A percentile compares a stretch with the other conserved stretches of the same genome.
Conservation (phyloP, 805 yeast genomes). For the Starmerella kuoi region DNA sequence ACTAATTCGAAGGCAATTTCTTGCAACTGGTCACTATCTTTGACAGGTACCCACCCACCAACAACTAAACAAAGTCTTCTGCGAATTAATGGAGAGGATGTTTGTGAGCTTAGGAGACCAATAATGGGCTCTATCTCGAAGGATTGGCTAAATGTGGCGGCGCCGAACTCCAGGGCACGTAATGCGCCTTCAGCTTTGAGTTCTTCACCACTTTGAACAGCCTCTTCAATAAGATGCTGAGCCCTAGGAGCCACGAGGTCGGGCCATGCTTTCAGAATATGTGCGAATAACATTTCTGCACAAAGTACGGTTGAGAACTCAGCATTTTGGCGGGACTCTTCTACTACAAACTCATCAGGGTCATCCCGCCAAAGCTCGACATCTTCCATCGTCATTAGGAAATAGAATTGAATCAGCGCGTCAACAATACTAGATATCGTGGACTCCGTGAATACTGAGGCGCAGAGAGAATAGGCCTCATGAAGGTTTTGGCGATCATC, state of each 20-base stretch:
- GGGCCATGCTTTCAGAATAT: constrained; percentile 52
- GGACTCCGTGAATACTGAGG: constrained; percentile 33
- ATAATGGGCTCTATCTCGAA: constrained; percentile 47
- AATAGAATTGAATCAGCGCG: constrained; percentile 57
- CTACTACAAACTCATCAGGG: constrained; percentile 89
- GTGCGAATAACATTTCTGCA: constrained; percentile 74
- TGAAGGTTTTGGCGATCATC: constrained; percentile 54
- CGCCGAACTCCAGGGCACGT: constrained; percentile 70
- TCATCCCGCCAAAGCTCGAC: constrained; percentile 70
- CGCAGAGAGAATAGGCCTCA: constrained; percentile 42
- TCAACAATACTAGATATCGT: constrained; percentile 48
- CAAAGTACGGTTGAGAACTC: constrained; percentile 79
- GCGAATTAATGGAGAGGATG: constrained; percentile 62
- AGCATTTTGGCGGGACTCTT: constrained; percentile 50
- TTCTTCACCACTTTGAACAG: constrained; percentile 36
- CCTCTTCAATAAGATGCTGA: constrained; percentile 29
- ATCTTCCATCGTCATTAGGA: constrained; percentile 62
- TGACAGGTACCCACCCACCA: constrained; percentile 66
- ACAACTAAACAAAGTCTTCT: constrained; percentile 68
- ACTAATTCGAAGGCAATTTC: constrained; percentile 46
- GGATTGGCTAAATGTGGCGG: constrained; percentile 48
- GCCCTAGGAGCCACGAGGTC: constrained; percentile 49
- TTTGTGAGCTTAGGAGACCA: constrained; percentile 40
- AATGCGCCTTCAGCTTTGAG: constrained; percentile 67
- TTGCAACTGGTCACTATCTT: constrained; percentile 40